Conservation (phyloP, 2,329 filamentous ascomycete genomes). For the Pseudogymnoascus pannorum region DNA sequence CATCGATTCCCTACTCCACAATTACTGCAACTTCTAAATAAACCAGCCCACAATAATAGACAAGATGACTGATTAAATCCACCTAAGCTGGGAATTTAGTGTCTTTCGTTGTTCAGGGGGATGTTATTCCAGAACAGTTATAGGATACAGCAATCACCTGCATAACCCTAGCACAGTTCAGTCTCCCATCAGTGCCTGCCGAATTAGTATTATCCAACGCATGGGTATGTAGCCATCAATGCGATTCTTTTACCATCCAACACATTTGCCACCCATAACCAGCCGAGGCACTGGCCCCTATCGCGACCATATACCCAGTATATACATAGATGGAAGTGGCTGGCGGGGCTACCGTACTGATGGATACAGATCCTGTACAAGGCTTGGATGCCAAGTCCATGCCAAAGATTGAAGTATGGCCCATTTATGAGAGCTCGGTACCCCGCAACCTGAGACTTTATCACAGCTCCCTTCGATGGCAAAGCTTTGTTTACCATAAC, state of each 20-base stretch:
- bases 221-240: neutral
- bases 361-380: neutral
- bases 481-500: conserved; percentile 15
- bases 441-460: neutral
- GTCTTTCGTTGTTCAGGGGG: neutral
- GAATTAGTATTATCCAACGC: conserved; percentile 1
- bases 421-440: neutral
- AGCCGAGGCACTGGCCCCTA: neutral
- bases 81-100: neutral
- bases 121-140: neutral
- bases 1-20: conserved; percentile 1
- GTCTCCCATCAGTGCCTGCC: neutral
- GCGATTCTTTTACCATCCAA: neutral
- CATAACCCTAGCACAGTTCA: neutral
- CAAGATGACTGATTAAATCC: neutral
- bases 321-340: conserved; percentile 9
- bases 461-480: neutral
- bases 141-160: neutral
- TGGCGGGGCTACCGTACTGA: neutral
- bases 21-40: neutral
- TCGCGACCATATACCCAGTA: neutral
- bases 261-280: neutral
- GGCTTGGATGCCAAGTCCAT: conserved; percentile 36
- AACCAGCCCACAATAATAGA: neutral
- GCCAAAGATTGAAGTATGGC: conserved; percentile 48